A percentile compares a stretch with the other conserved stretches of the same genome.
Evolutionary conservation across 2,329 filamentous ascomycete species (phyloP).

Genomic region (Fusarium proliferatum): DNA sequence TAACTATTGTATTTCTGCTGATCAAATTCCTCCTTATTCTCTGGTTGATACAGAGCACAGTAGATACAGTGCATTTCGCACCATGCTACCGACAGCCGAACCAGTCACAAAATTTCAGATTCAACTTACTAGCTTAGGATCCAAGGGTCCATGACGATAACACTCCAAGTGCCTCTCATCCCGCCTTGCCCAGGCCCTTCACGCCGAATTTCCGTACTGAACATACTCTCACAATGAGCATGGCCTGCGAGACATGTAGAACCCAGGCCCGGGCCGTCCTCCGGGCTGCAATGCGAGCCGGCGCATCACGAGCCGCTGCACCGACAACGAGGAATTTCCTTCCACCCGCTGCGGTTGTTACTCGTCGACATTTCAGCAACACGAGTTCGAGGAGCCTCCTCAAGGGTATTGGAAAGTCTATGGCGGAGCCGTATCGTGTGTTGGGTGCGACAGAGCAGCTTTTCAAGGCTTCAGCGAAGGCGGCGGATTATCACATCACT

Average conservation of each 20-base stretch:
- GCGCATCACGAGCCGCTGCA: constrained; percentile 43
- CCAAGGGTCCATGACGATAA: constrained; percentile 46
- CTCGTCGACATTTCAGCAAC: constrained; percentile 52
- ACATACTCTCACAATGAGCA: constrained; percentile 16
- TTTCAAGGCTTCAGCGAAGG: constrained; percentile 77
- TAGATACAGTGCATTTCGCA: constrained; percentile 11
- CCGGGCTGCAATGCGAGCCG: constrained; percentile 48
- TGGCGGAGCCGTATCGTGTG: constrained; percentile 73
- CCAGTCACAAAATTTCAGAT: constrained; percentile 32
- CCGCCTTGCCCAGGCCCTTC: constrained; percentile 10
- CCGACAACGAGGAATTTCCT: constrained; percentile 37
- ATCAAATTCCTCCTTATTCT: neutral
- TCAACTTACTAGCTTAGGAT: neutral
- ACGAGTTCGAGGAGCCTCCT: constrained; percentile 50
- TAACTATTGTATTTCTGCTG: neutral
- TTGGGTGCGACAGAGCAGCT: constrained; percentile 82
- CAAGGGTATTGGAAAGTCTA: constrained; percentile 48
- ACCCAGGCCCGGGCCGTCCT: constrained; percentile 56
- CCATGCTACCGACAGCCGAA: constrained; percentile 12
- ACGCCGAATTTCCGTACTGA: neutral
- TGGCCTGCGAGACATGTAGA: constrained; percentile 63
- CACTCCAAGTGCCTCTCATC: constrained; percentile 21
- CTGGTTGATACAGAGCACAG: constrained; percentile 8
- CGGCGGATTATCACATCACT: constrained; percentile 82
- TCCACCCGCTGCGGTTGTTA: constrained; percentile 17